These are phyloP conservation scores for Hirsutella thompsonii DNA, from an alignment of 2,329 filamentous ascomycete genomes.

Conservation along the genomic window DNA sequence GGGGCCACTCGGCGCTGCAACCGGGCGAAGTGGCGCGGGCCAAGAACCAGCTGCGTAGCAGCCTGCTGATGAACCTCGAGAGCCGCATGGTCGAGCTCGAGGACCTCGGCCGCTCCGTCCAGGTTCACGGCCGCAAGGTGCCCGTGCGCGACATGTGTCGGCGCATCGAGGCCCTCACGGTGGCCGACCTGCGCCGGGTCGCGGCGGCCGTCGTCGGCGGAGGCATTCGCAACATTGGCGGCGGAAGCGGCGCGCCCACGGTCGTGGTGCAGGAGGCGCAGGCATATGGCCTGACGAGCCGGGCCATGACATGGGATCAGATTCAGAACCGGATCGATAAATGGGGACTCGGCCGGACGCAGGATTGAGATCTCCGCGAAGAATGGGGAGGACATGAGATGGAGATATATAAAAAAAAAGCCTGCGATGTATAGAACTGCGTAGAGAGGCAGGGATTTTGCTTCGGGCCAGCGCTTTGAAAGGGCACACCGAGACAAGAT, in stretches of 20 bases:
- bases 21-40: slow-evolving; percentile 74
- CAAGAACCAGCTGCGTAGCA: slow-evolving; percentile 90
- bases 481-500: too few species aligned
- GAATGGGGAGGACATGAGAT: too few species aligned
- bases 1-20: slow-evolving; percentile 60
- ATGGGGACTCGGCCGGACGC: slow-evolving; percentile 79
- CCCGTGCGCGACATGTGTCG: slow-evolving; percentile 87
- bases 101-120: slow-evolving; percentile 86
- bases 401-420: too few species aligned
- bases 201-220: slow-evolving; percentile 70
- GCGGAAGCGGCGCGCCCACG: slow-evolving; percentile 77
- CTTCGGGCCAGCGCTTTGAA: too few species aligned
- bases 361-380: too few species aligned
- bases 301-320: slow-evolving; percentile 68
- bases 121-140: slow-evolving; percentile 90
- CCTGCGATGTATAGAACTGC: too few species aligned
- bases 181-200: slow-evolving; percentile 70
- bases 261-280: slow-evolving; percentile 90
- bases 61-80: slow-evolving; percentile 93
- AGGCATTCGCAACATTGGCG: slow-evolving; percentile 57
- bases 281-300: slow-evolving; percentile 53
- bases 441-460: too few species aligned
- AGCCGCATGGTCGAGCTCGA: slow-evolving; percentile 95
- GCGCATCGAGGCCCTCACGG: slow-evolving; percentile 70
- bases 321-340: slow-evolving; percentile 75